Conservation (phyloP, 306 rosid genomes). For the Prunus salicina region DNA sequence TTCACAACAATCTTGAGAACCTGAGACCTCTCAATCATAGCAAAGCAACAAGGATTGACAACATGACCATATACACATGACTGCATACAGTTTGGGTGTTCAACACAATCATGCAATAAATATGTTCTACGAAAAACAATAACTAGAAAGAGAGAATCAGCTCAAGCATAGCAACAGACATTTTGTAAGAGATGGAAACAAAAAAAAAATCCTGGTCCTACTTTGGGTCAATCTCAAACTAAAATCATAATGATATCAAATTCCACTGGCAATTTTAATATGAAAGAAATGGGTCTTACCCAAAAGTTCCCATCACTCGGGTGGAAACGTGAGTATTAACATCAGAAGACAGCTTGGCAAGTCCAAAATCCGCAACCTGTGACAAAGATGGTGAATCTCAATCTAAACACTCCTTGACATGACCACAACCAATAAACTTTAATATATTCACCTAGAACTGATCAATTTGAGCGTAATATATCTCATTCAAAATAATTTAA, state of each 20-base stretch:
- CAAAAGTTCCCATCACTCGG: slow-evolving; percentile 98
- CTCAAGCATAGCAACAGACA: background rate
- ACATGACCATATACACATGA: background rate
- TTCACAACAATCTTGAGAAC: background rate
- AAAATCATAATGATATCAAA: background rate
- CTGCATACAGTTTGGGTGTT: background rate
- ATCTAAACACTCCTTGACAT: background rate
- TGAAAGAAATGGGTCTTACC: slow-evolving; percentile 46
- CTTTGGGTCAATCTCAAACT: background rate
- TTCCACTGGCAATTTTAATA: background rate
- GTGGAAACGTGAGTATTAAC: slow-evolving; percentile 91
- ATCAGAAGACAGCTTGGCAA: slow-evolving; percentile 82
- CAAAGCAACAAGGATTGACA: background rate
- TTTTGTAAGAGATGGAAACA: background rate
- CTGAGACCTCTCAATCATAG: background rate
- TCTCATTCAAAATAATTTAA: background rate
- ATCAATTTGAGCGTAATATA: too few relatives aligned
- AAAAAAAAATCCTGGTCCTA: background rate
- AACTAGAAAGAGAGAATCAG: background rate
- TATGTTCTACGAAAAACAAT: background rate
- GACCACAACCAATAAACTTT: background rate
- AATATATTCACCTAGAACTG: too few relatives aligned
- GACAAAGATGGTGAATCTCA: background rate
- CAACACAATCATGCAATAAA: background rate
- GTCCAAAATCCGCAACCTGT: slow-evolving; percentile 98